Evolutionary conservation across 208 protist species (phyloP), one percentile per base, ranked within the genome.

Genomic region (Sergeia podlipaevii): DNA sequence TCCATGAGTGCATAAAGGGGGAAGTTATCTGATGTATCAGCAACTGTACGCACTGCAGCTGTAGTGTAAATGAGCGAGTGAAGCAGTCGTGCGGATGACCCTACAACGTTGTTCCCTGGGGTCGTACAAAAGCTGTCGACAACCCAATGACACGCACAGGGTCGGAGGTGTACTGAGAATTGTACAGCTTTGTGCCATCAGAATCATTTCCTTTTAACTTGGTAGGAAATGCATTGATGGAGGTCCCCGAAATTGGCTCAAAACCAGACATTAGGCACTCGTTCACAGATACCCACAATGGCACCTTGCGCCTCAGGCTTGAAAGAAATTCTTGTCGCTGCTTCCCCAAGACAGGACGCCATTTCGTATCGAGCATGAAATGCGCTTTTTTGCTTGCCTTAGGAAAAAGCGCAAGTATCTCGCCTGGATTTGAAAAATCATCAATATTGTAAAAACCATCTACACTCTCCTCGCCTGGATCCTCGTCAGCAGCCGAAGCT

Each of bases 181-280:
- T 95, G 72, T 92, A 95, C 59, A 95, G 52, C 8, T 57, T 62
- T 21, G 70, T 42, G 8, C 77, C 80, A 2, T 57, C 66, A 17
- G 7, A 21, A 23, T 20, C 4, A n/a, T 6, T 54, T 7, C 33
- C 26, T 61, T 65, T 11, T 44, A 52, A 7, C 30, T 60, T 41
- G 43, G 2, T 15, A 21, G 81, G 60, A 58, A 86, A 80, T 2
- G 59, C 64, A 15, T 79, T 6, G 13, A 73, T 46, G 20, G 45
- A 36, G 3, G 57, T 52, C 0, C 62, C 70, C 4, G 68, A 44
- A 26, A 70, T 78, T 15, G 78, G 72, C 37, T 83, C 70, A 57
- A 95, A 91, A 20, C 88, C 88, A 4, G 84, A 92, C 84, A 95
- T 91, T 11, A 95, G 62, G 37, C 83, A 91, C 70, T 95, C 88